Percentiles rank a stretch among this genome's conserved stretches.
Conservation (phyloP, 352 stramenopile species). For the Globisporangium nunn region DNA sequence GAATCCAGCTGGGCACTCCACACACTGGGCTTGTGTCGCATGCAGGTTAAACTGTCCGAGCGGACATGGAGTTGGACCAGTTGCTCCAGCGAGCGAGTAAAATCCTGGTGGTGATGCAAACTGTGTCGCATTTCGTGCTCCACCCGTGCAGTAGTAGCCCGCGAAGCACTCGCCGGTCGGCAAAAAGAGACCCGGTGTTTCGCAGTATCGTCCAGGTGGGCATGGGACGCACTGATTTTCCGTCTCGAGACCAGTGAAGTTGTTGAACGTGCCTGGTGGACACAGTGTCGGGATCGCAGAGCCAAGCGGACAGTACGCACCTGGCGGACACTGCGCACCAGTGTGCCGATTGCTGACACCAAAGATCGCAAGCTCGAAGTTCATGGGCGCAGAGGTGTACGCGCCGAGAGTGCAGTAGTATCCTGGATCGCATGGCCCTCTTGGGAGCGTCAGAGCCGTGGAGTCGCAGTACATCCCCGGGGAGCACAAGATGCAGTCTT, state of each 20-base stretch:
- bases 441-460: constrained; percentile 61
- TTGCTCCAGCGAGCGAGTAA: constrained; percentile 44
- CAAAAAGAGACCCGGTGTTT: constrained; percentile 49
- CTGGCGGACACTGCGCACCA: constrained; percentile 57
- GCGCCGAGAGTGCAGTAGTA: constrained; percentile 89
- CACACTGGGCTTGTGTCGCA: constrained; percentile 36
- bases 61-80: constrained; percentile 36
- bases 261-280: constrained; percentile 71
- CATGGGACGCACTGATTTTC: constrained; percentile 75
- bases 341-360: constrained; percentile 58
- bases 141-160: constrained; percentile 77
- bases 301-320: constrained; percentile 63
- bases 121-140: constrained; percentile 45
- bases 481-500: constrained; percentile 83
- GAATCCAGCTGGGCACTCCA: constrained; percentile 63
- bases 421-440: constrained; percentile 77
- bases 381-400: constrained; percentile 88
- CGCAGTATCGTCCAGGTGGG: constrained; percentile 68
- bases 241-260: constrained; percentile 59
- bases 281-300: constrained; percentile 53
- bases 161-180: constrained; percentile 70
- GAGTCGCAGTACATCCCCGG: constrained; percentile 91
- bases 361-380: constrained; percentile 58
- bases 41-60: constrained; percentile 61
- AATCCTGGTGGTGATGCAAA: constrained; percentile 37